Conservation (phyloP, 1,284 basidiomycete genomes). For the Pisolithus thermaeus region DNA sequence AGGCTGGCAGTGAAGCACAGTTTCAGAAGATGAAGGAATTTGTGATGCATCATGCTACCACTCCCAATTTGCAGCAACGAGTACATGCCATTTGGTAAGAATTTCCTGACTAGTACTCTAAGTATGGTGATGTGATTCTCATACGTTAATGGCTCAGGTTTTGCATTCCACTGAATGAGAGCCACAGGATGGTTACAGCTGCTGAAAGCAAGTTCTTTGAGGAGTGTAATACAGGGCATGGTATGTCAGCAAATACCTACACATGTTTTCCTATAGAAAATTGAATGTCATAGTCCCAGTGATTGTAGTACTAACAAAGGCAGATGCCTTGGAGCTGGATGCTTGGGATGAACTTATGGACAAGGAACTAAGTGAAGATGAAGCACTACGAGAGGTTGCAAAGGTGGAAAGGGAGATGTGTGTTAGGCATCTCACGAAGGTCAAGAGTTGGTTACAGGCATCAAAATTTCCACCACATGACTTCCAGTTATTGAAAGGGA, state of each 20-base stretch:
- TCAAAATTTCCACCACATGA: background rate
- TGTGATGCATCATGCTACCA: constrained; percentile 6
- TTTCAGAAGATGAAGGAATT: constrained; percentile 16
- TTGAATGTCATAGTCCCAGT: constrained; percentile 2
- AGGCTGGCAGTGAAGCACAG: constrained; percentile 14
- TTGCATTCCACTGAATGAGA: constrained; percentile 6
- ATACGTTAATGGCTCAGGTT: constrained; percentile 1
- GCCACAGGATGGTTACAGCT: background rate
- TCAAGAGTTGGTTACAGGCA: background rate
- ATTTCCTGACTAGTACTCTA: too few relatives aligned
- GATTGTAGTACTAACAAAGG: constrained; percentile 4
- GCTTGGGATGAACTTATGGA: constrained; percentile 1
- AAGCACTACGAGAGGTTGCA: background rate
- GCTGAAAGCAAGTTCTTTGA: constrained; percentile 7
- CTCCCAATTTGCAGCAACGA: constrained; percentile 7
- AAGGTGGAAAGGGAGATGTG: background rate
- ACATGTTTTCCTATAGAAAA: background rate
- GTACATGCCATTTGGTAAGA: constrained; percentile 22
- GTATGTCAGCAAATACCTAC: background rate
- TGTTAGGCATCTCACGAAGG: background rate
- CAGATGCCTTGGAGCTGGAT: background rate
- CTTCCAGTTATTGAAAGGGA: background rate
- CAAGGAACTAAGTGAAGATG: background rate
- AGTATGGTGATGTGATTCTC: background rate
- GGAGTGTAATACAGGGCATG: background rate